Percentiles rank a stretch among this genome's conserved stretches.
Conservation (phyloP, 2,329 filamentous ascomycete species). For the Seiridium cupressi region DNA sequence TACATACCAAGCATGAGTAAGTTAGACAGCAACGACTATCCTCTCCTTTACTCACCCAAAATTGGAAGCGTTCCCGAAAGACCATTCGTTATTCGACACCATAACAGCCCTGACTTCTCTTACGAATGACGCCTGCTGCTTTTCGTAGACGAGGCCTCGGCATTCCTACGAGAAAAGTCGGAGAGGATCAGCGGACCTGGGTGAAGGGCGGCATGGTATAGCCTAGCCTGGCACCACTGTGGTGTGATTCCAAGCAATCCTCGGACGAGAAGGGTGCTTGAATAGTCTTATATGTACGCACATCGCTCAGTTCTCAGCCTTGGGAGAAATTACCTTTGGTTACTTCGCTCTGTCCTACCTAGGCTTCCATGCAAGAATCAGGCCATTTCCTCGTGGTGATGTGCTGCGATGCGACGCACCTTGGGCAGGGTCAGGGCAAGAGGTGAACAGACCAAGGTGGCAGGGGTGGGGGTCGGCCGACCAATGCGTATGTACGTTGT, state of each 20-base stretch:
- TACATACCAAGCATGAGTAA: no score
- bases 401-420: neutral
- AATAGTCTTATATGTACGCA: neutral
- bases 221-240: neutral
- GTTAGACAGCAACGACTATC: no score
- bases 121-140: no score
- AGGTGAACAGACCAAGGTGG: neutral
- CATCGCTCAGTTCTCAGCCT: no score
- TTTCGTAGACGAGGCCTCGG: neutral
- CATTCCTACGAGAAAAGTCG: neutral
- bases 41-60: no score
- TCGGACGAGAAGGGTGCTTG: conserved; percentile 1
- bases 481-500: no score
- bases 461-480: neutral
- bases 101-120: no score
- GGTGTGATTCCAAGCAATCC: conserved; percentile 5
- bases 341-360: neutral
- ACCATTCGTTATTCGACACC: no score
- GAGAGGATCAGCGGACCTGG: neutral
- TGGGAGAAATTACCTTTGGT: neutral
- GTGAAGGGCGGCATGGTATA: neutral
- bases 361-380: conserved; percentile 8
- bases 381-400: conserved; percentile 11
- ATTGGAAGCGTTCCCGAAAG: no score
- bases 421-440: neutral